A percentile compares a stretch with the other conserved stretches of the same genome.
phyloP scores from a whole-genome alignment of 2,329 filamentous ascomycete genomes.

The Xylaria digitata region DNA sequence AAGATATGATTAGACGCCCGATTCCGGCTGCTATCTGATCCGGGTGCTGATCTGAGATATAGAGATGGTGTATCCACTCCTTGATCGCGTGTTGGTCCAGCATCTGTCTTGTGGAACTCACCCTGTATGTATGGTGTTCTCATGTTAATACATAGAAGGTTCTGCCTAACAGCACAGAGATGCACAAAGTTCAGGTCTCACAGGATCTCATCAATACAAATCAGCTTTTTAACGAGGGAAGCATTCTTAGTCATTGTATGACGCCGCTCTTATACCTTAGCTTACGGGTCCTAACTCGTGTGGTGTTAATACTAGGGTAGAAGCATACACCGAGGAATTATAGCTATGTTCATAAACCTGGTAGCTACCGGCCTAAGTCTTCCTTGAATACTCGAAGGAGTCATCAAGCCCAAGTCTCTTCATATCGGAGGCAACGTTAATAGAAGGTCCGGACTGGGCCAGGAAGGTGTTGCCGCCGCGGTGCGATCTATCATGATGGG shows the following conservation, averaged over 20 bases:
- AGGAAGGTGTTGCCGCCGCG: background rate
- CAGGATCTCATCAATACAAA: constrained; percentile 1
- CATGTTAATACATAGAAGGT: background rate
- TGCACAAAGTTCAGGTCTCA: background rate
- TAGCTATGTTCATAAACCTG: background rate
- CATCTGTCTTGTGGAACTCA: background rate
- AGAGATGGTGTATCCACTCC: background rate
- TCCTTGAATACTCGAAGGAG: background rate
- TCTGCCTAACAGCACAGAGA: background rate
- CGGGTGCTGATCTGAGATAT: background rate
- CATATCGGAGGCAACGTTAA: constrained; percentile 17
- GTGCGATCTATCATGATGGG: background rate
- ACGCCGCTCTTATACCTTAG: constrained; percentile 1
- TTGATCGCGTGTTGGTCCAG: background rate
- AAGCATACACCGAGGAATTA: background rate
- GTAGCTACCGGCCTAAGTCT: background rate
- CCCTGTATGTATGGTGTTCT: background rate
- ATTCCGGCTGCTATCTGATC: background rate
- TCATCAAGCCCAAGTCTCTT: background rate
- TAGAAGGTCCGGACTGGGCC: constrained; percentile 22
- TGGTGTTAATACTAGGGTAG: background rate
- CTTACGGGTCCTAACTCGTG: constrained; percentile 11
- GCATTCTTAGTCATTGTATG: background rate
- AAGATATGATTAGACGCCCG: constrained; percentile 28
- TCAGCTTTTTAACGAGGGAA: background rate